These are phyloP conservation scores for Ceratocystis papillata DNA, from an alignment of 2,329 filamentous ascomycete genomes.

Conservation along the genomic window DNA sequence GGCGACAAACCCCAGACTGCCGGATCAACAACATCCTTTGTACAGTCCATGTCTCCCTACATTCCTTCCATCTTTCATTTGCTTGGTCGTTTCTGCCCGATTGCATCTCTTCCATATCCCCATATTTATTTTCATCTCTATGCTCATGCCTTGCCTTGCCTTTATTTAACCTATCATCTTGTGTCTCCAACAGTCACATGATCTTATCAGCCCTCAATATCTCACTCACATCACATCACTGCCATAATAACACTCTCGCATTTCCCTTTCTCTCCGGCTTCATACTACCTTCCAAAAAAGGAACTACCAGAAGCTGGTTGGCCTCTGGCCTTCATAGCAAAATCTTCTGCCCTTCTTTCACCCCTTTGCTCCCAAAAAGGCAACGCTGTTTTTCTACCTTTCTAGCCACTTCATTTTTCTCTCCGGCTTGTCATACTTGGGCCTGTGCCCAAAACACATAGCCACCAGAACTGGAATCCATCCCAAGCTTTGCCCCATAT, in stretches of 20 bases:
- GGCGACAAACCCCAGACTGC: too few relatives aligned
- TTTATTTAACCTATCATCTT: background rate
- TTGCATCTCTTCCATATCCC: background rate
- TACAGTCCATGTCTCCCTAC: background rate
- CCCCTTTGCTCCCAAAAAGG: background rate
- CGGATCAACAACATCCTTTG: background rate
- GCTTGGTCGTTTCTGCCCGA: background rate
- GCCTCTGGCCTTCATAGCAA: background rate
- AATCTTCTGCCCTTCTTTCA: background rate
- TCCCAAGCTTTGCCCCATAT: slow-evolving; percentile 9
- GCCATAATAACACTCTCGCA: too few relatives aligned
- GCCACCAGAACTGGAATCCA: background rate
- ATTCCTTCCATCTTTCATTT: background rate
- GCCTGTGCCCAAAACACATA: background rate
- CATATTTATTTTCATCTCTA: background rate
- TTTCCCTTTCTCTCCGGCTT: background rate
- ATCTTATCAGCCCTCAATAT: background rate
- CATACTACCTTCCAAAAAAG: too few relatives aligned
- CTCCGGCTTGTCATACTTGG: background rate
- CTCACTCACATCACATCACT: too few relatives aligned
- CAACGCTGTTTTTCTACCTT: background rate
- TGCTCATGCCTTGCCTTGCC: slow-evolving; percentile 1
- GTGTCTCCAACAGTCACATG: background rate
- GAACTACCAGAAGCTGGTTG: too few relatives aligned
- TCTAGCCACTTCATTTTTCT: background rate